Base-by-base conservation (phyloP, 1,284 basidiomycete genomes). In the Prillingera fragicola region DNA sequence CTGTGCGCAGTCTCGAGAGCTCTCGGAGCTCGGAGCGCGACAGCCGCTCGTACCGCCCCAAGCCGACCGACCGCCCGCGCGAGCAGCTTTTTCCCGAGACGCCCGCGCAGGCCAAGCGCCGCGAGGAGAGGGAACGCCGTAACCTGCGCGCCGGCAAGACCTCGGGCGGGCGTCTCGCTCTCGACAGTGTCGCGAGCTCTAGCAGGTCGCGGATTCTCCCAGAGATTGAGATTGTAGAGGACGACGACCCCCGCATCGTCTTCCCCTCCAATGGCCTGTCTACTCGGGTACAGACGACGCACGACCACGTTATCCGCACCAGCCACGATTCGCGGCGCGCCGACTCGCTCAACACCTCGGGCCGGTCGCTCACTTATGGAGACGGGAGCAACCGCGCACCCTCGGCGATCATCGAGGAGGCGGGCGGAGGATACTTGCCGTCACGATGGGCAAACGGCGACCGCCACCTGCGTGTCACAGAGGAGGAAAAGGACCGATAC, bases 381-480 rank as follows among this genome's bases (percentile, higher is more conserved):
- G 23, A 38, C 8, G 45, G 38, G 23, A 38, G 44, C 33, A 45
- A 37, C 40, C 46, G 48, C 33, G 45, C 54, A 27, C 54, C 59
- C 14, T 54, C 50, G 8, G 50, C 55, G 7, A 55, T 69, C 19
- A 56, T 68, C 23, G 61, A 65, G 19, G 60, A 65, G 33, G 59
- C 46, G 17, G 57, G 59, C 28, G 65, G 63, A 22, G 67, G 69
- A 17, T 72, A 72, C 40, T 43, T 72, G 14, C 70, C 70, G 3
- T 55, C 56, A 12, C 43, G 69, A 31, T 72, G 70, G 70, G 69
- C 69, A 13, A 57, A 45, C 23, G 70, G 70, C 17, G 70, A 72
- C 52, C 59, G 57, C 21, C 28, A 53, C 19, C 45, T 70, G 19
- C 48, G 70, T 15, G 34, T 52, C 25, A 67, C 63, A 10, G 67